phyloP scores from a whole-genome alignment of 257 asterid species.

The Solanum pinnatisectum region DNA sequence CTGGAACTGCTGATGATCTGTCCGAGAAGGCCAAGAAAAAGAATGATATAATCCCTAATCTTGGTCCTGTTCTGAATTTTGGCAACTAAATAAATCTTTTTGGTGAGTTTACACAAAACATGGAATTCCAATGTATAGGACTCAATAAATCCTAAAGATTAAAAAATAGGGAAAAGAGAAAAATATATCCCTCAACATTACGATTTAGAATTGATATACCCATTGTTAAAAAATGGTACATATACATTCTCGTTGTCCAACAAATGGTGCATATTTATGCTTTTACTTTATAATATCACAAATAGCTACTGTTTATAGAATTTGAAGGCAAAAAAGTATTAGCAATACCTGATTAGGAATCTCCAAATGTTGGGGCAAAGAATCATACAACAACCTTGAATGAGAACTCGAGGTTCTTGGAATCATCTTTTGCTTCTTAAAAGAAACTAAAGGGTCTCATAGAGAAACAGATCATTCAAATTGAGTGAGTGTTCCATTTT shows the following conservation, averaged over 20 bases:
- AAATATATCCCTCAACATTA: too few relatives aligned
- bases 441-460: slow-evolving; percentile 19
- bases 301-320: background rate
- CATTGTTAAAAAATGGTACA: too few relatives aligned
- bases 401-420: slow-evolving; percentile 29
- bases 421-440: slow-evolving; percentile 21
- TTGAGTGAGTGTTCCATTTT: slow-evolving; percentile 22
- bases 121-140: background rate
- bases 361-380: slow-evolving; percentile 24
- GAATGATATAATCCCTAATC: too few relatives aligned
- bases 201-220: too few relatives aligned
- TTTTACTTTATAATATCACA: background rate
- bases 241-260: too few relatives aligned
- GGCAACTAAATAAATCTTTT: background rate
- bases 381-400: slow-evolving; percentile 13
- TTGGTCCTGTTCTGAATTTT: background rate
- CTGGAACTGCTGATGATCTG: too few relatives aligned
- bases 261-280: too few relatives aligned
- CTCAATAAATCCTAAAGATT: background rate
- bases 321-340: background rate
- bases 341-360: slow-evolving; percentile 30
- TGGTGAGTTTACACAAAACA: background rate
- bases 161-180: background rate
- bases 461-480: slow-evolving; percentile 39
- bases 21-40: too few relatives aligned